Percentiles rank a stretch among this genome's conserved stretches.
Conservation (phyloP, 2,329 filamentous ascomycete species). For the Coniochaeta sp. region DNA sequence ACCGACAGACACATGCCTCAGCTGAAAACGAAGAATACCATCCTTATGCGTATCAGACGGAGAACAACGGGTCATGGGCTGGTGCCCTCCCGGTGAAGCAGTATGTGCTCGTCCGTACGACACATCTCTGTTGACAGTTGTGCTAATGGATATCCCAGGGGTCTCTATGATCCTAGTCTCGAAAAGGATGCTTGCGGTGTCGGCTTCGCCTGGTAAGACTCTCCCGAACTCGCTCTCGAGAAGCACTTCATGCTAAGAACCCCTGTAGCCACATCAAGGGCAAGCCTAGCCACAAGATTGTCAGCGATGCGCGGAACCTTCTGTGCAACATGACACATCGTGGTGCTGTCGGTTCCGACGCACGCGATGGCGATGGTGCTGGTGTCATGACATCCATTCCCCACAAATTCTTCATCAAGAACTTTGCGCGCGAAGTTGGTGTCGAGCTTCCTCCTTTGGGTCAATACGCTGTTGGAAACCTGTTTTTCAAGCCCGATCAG, state of each 20-base stretch:
- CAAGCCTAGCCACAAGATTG: conserved; percentile 94
- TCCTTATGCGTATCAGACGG: conserved; percentile 79
- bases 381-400: conserved; percentile 99
- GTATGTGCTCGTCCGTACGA: conserved; percentile 30
- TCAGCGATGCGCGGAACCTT: conserved; percentile 93
- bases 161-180: conserved; percentile 90
- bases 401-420: conserved; percentile 97
- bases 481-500: conserved; percentile 97
- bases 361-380: conserved; percentile 94
- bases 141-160: conserved; percentile 31
- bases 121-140: conserved; percentile 6
- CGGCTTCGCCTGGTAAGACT: conserved; percentile 82
- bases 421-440: conserved; percentile 87
- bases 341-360: conserved; percentile 95
- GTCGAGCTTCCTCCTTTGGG: conserved; percentile 81
- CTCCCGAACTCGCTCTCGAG: not conserved
- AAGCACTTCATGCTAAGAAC: not conserved
- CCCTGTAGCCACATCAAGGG: conserved; percentile 84
- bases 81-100: conserved; percentile 94
- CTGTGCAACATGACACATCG: conserved; percentile 99
- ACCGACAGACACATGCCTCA: conserved; percentile 57
- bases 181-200: conserved; percentile 99
- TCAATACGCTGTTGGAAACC: conserved; percentile 93
- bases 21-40: conserved; percentile 53
- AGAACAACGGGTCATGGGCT: conserved; percentile 85